These are phyloP conservation scores for Lathyrus aphaca DNA, from an alignment of 306 rosid genomes.

Conservation along the genomic window DNA sequence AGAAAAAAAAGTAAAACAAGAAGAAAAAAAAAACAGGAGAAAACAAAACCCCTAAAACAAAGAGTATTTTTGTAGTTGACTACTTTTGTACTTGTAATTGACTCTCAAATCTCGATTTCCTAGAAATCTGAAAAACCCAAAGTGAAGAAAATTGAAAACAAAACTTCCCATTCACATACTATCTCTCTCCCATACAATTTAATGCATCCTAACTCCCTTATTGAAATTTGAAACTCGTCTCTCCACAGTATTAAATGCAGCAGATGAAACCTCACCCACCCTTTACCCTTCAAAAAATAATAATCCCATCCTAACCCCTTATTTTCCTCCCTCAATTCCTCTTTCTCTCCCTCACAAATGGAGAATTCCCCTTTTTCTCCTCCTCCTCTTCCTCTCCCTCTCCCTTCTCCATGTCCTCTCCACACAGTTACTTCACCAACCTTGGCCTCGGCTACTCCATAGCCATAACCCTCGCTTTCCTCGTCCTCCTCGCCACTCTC, in stretches of 20 bases:
- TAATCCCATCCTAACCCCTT: constrained; percentile 28
- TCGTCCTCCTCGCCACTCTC: constrained; percentile 79
- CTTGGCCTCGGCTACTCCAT: constrained; percentile 93
- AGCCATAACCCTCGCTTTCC: constrained; percentile 85
- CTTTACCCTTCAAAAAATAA: constrained; percentile 43
- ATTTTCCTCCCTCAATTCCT: constrained; percentile 13
- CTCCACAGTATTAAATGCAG: constrained; percentile 75
- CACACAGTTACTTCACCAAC: constrained; percentile 57
- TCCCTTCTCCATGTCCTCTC: constrained; percentile 23
- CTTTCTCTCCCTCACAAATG: constrained; percentile 46
- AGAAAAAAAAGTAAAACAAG: not conserved
- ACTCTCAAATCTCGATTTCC: not conserved
- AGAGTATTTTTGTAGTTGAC: not conserved
- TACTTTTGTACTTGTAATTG: not conserved
- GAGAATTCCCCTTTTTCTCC: constrained; percentile 37
- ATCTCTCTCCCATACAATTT: constrained; percentile 26
- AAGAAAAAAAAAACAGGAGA: not conserved
- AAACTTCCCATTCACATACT: not conserved
- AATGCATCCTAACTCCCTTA: constrained; percentile 41
- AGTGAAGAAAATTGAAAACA: not conserved
- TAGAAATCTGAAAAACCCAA: constrained; percentile 27
- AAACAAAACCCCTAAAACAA: not conserved
- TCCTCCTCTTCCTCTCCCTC: not conserved
- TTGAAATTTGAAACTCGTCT: constrained; percentile 3
- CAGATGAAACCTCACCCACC: constrained; percentile 72